Conservation (phyloP, 2,329 filamentous ascomycete species). For the Pseudocercospora musae region DNA sequence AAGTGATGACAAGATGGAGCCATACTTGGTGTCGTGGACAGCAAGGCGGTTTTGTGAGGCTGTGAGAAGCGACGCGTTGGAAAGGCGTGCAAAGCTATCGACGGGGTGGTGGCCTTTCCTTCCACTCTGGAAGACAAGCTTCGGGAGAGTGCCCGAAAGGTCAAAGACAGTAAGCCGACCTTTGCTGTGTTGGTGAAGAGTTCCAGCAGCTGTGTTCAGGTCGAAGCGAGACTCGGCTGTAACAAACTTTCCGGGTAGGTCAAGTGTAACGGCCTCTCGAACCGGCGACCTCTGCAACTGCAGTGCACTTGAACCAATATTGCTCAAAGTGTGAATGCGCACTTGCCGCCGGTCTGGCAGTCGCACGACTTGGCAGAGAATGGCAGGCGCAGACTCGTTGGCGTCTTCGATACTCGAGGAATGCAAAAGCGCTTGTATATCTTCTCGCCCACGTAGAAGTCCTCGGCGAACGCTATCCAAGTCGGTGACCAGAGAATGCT, state of each 20-base stretch:
- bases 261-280: slow-evolving; percentile 22
- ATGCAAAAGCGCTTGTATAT: slow-evolving; percentile 41
- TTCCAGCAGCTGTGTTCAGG: slow-evolving; percentile 57
- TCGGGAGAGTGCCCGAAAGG: slow-evolving; percentile 60
- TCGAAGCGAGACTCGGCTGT: slow-evolving; percentile 23
- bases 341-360: slow-evolving; percentile 11
- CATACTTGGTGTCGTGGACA: slow-evolving; percentile 68
- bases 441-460: slow-evolving; percentile 44
- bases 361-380: slow-evolving; percentile 24
- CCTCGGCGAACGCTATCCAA: slow-evolving; percentile 42
- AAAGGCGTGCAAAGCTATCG: slow-evolving; percentile 64
- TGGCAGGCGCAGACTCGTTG: background rate
- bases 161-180: slow-evolving; percentile 61
- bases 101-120: slow-evolving; percentile 45
- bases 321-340: slow-evolving; percentile 20
- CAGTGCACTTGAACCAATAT: slow-evolving; percentile 12
- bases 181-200: slow-evolving; percentile 58
- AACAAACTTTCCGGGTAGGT: slow-evolving; percentile 21
- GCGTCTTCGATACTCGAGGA: slow-evolving; percentile 3
- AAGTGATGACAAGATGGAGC: slow-evolving; percentile 46
- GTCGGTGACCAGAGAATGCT: slow-evolving; percentile 29
- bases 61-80: slow-evolving; percentile 63
- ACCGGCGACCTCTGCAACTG: slow-evolving; percentile 15
- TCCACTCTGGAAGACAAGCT: slow-evolving; percentile 50
- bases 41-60: slow-evolving; percentile 56